Percentiles rank a stretch among this genome's conserved stretches.
These are phyloP conservation scores for Xylariaceae sp. DNA, from an alignment of 2,329 filamentous ascomycete species.

Conservation along the genomic window DNA sequence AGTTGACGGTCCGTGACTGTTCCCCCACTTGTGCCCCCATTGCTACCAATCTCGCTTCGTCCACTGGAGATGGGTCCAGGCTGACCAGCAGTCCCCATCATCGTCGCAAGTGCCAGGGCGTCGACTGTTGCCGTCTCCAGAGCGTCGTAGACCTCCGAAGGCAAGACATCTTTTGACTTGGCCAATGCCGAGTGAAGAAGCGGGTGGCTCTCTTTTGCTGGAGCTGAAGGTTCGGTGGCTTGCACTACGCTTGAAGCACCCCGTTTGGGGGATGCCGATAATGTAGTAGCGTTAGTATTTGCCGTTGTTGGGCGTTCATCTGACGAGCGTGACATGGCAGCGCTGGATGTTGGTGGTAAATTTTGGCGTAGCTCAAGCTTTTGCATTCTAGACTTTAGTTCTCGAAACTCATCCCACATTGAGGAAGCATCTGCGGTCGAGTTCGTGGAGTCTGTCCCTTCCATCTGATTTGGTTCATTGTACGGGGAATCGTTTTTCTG, in stretches of 20 bases:
- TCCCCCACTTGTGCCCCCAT: constrained; percentile 19
- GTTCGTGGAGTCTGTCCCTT: constrained; percentile 79
- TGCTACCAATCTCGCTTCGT: constrained; percentile 56
- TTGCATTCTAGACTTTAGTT: constrained; percentile 88
- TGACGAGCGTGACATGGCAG: constrained; percentile 68
- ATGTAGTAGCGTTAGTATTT: constrained; percentile 77
- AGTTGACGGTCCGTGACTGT: constrained; percentile 75
- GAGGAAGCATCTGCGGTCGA: constrained; percentile 89
- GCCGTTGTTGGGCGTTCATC: constrained; percentile 86
- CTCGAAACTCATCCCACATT: constrained; percentile 96
- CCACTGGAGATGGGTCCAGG: constrained; percentile 65
- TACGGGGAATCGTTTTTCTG: constrained; percentile 33
- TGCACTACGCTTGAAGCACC: constrained; percentile 47
- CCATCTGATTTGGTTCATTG: constrained; percentile 43
- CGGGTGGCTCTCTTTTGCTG: constrained; percentile 63
- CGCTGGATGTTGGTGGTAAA: constrained; percentile 75
- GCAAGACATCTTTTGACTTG: constrained; percentile 70
- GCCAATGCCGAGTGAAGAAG: constrained; percentile 74
- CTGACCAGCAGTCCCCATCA: constrained; percentile 71
- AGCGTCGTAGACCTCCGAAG: constrained; percentile 68
- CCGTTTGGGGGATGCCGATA: constrained; percentile 85
- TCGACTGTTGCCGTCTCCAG: constrained; percentile 80
- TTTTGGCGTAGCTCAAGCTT: constrained; percentile 88
- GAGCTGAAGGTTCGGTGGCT: constrained; percentile 41
- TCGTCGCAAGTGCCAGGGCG: constrained; percentile 70